These are phyloP conservation scores for Durusdinium trenchii DNA, from an alignment of 73 alveolate genomes.

Conservation along the genomic window DNA sequence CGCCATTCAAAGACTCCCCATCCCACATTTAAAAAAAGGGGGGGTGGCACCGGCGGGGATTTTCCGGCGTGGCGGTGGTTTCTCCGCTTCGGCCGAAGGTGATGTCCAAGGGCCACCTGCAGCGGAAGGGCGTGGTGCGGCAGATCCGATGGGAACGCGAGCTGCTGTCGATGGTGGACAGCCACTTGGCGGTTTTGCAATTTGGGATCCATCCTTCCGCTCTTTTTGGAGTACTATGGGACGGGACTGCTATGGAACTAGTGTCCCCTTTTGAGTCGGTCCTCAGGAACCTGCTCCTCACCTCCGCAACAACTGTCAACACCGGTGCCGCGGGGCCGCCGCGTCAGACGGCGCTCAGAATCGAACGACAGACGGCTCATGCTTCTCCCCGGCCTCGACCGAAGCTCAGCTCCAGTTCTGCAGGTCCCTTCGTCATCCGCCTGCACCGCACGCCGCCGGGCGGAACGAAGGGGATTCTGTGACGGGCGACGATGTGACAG, in stretches of 20 bases:
- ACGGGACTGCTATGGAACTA: not conserved
- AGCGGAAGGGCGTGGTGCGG: constrained; percentile 61
- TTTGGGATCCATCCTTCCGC: not conserved
- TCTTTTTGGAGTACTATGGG: not conserved
- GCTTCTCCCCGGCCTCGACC: not conserved
- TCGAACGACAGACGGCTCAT: no score
- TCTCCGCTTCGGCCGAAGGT: not conserved
- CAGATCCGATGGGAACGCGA: constrained; percentile 95
- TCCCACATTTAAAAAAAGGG: not conserved
- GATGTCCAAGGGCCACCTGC: constrained; percentile 83
- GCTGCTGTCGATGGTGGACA: constrained; percentile 92
- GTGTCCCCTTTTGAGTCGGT: not conserved
- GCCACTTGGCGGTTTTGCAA: constrained; percentile 43
- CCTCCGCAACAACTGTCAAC: not conserved
- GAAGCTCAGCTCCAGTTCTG: not conserved
- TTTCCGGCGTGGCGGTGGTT: not conserved
- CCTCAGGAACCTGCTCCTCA: not conserved
- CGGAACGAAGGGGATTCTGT: not conserved
- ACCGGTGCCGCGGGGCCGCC: no score
- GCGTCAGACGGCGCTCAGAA: no score
- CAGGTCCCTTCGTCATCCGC: constrained; percentile 36
- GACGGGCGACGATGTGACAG: no score
- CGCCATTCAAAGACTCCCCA: not conserved
- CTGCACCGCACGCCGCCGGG: constrained; percentile 21
- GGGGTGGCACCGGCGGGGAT: not conserved